These are phyloP conservation scores for Penicillium flavigenum DNA, from an alignment of 495 filamentous ascomycete genomes.

Conservation along the genomic window DNA sequence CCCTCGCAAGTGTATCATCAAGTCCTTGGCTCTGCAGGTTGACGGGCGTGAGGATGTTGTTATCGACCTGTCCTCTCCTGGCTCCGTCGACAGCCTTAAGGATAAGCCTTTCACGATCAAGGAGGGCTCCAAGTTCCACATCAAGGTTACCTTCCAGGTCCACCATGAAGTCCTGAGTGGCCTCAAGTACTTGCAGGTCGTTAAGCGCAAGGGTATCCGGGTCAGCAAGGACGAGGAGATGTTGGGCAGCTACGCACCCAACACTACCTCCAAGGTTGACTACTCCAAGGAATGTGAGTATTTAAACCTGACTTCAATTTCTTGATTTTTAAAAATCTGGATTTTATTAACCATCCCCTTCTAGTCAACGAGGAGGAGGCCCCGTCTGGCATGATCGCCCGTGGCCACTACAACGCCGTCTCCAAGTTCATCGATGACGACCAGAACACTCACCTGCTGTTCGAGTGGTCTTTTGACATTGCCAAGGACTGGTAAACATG, in stretches of 20 bases:
- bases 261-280: constrained; percentile 73
- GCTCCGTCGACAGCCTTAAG: constrained; percentile 69
- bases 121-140: constrained; percentile 87
- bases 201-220: constrained; percentile 80
- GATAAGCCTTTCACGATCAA: constrained; percentile 94
- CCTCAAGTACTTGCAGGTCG: constrained; percentile 89
- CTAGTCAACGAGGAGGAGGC: constrained; percentile 86
- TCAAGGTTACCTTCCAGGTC: constrained; percentile 90
- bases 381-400: constrained; percentile 80
- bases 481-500: constrained; percentile 76
- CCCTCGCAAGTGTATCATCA: constrained; percentile 82
- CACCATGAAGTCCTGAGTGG: constrained; percentile 93
- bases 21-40: constrained; percentile 79
- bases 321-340: background rate
- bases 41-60: constrained; percentile 76
- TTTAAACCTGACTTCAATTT: background rate
- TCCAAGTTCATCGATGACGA: constrained; percentile 94
- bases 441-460: constrained; percentile 76
- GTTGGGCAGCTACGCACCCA: constrained; percentile 93
- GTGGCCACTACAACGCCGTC: constrained; percentile 80
- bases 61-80: constrained; percentile 70
- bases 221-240: constrained; percentile 93
- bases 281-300: constrained; percentile 90
- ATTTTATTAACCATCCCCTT: background rate
- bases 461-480: constrained; percentile 94